phyloP scores from a whole-genome alignment of 305 asterid genomes.

The Rubia tinctorum region DNA sequence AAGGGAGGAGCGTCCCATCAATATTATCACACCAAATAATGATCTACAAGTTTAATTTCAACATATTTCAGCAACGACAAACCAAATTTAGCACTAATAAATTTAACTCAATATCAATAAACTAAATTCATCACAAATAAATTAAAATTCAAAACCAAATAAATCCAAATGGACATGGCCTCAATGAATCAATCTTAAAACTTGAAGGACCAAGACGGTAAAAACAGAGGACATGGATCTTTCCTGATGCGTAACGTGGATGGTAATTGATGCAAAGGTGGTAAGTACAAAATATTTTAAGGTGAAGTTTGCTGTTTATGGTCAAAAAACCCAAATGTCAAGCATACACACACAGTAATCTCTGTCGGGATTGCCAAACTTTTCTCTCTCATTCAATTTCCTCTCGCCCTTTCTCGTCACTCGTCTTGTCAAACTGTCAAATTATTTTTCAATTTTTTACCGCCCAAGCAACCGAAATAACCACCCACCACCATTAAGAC shows the following conservation, averaged over 20 bases:
- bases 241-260: background rate
- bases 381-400: conserved; percentile 22
- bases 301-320: conserved; percentile 6
- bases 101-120: too few species aligned
- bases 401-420: conserved; percentile 27
- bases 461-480: conserved; percentile 25
- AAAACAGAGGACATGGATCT: background rate
- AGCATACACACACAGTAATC: conserved; percentile 47
- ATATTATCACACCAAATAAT: too few species aligned
- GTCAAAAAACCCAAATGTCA: conserved; percentile 54
- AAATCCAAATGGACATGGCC: too few species aligned
- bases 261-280: background rate
- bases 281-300: conserved; percentile 1
- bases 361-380: conserved; percentile 56
- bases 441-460: too few species aligned
- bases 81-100: too few species aligned
- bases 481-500: conserved; percentile 14
- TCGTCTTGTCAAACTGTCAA: conserved; percentile 25
- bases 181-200: background rate
- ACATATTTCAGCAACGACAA: too few species aligned
- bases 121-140: too few species aligned
- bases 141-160: too few species aligned
- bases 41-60: too few species aligned
- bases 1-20: too few species aligned
- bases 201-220: background rate